Conservation (phyloP, 805 yeast species). For the Scheffersomyces spartinae region DNA sequence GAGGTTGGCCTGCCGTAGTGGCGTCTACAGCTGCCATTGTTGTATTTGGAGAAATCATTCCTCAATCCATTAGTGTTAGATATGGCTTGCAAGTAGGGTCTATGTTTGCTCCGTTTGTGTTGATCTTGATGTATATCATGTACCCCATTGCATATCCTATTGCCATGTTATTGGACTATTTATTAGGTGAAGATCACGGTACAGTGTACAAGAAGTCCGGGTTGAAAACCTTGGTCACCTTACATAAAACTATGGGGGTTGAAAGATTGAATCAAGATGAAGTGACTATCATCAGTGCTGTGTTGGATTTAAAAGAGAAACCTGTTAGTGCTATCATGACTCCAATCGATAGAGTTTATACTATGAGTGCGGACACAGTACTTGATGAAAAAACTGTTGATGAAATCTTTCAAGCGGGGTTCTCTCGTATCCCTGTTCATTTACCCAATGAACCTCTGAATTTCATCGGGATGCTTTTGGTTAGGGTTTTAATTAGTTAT, state of each 20-base stretch:
- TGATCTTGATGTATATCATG: constrained; percentile 73
- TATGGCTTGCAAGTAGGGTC: constrained; percentile 91
- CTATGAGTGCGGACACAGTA: constrained; percentile 73
- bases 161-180: constrained; percentile 66
- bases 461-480: constrained; percentile 91
- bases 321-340: constrained; percentile 85
- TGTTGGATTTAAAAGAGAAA: constrained; percentile 86
- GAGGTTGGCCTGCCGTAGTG: constrained; percentile 95
- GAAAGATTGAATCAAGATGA: constrained; percentile 91
- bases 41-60: constrained; percentile 91
- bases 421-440: constrained; percentile 89
- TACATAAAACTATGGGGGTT: constrained; percentile 91
- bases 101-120: constrained; percentile 79
- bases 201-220: constrained; percentile 89
- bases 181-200: constrained; percentile 93
- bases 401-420: constrained; percentile 87
- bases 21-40: constrained; percentile 89
- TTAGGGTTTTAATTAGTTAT: constrained; percentile 82
- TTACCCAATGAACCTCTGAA: constrained; percentile 80
- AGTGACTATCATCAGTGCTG: constrained; percentile 91
- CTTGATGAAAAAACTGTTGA: constrained; percentile 79
- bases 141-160: constrained; percentile 91
- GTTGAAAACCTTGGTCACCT: constrained; percentile 81
- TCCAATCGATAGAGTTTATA: constrained; percentile 81
- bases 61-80: constrained; percentile 86